Evolutionary conservation across 2,329 filamentous ascomycete genomes (phyloP), one percentile per base, ranked within the genome.

Genomic region (Harringtonia lauricola): DNA sequence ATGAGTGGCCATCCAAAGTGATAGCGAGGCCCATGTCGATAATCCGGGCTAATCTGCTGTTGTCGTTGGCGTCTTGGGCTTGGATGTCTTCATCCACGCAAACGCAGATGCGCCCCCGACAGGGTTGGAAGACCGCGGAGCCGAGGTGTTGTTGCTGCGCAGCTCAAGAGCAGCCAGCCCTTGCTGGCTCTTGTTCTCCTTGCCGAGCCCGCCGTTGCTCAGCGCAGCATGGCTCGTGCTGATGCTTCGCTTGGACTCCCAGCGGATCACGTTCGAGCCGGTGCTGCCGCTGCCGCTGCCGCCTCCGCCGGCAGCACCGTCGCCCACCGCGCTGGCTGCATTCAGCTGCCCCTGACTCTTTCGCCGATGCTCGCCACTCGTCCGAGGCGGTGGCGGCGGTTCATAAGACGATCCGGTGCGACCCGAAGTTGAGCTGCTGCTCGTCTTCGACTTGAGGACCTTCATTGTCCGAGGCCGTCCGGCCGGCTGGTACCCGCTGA

Each of bases 41-140:
- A n/a, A n/a, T n/a, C n/a, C n/a, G n/a, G 12, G 35, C 54, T 47
- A 63, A 36, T 65, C 60, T 8, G 59, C 59, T 21, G 59, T 49
- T 6, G 62, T 52, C 10, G 65, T 56, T 3, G 65, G 57, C 12
- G 63, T 57, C 54, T 66, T 67, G 37, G 68, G 62, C 53, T 70
- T 70, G 41, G 57, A 58, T 17, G 71, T 64, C 39, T 84, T 90
- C 68, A 95, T 81, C 89, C 89, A 96, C 13, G 85, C 82, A 65
- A 96, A 96, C 3, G 90, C 90, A 46, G 86, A 92, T 14, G 85
- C 90, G n/a, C 86, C 86, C 9, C 90, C 90, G 17, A 95, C 76
- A 0, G 92, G 90, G 57, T 96, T 96, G 28, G 78, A 70, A 8
- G 78, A 72, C 45, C 79, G 74, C 15, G 76, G 66, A n/a, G 67